Percentiles rank a stretch among this genome's conserved stretches.
phyloP scores from a whole-genome alignment of 257 asterid species.

The Coffea canephora region DNA sequence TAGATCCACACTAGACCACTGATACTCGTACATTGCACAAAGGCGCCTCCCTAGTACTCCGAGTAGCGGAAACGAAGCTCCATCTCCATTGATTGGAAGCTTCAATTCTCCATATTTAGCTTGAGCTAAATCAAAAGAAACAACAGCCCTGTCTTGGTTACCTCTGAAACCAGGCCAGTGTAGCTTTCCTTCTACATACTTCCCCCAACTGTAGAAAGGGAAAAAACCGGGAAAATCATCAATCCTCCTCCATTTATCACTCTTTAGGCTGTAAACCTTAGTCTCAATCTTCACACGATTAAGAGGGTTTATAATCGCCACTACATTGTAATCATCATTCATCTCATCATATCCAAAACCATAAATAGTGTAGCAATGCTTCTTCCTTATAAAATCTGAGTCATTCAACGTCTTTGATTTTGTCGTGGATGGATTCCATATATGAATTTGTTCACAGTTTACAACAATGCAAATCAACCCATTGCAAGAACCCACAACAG shows the following conservation, averaged over 20 bases:
- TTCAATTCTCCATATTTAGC: slow-evolving; percentile 38
- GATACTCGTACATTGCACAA: slow-evolving; percentile 24
- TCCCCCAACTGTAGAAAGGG: slow-evolving; percentile 17
- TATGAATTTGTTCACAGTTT: neutral
- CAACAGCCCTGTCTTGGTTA: neutral
- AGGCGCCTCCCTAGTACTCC: slow-evolving; percentile 34
- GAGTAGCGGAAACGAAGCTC: neutral
- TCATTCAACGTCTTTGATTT: slow-evolving; percentile 26
- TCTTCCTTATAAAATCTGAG: neutral
- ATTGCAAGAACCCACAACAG: slow-evolving; percentile 38
- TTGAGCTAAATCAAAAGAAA: slow-evolving; percentile 35
- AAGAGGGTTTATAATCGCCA: slow-evolving; percentile 29
- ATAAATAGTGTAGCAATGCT: slow-evolving; percentile 15
- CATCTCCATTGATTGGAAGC: slow-evolving; percentile 37
- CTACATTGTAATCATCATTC: slow-evolving; percentile 45
- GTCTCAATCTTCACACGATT: slow-evolving; percentile 16
- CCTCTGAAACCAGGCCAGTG: slow-evolving; percentile 25
- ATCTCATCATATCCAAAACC: slow-evolving; percentile 43
- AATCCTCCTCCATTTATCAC: slow-evolving; percentile 44
- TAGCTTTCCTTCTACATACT: slow-evolving; percentile 18
- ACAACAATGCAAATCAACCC: slow-evolving; percentile 40
- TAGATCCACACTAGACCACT: slow-evolving; percentile 18
- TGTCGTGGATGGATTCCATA: slow-evolving; percentile 20
- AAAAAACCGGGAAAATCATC: slow-evolving; percentile 32
- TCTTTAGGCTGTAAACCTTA: slow-evolving; percentile 37